A percentile compares a stretch with the other conserved stretches of the same genome.
phyloP scores from a whole-genome alignment of 129 eudicot species.

The Centaurea solstitialis region DNA sequence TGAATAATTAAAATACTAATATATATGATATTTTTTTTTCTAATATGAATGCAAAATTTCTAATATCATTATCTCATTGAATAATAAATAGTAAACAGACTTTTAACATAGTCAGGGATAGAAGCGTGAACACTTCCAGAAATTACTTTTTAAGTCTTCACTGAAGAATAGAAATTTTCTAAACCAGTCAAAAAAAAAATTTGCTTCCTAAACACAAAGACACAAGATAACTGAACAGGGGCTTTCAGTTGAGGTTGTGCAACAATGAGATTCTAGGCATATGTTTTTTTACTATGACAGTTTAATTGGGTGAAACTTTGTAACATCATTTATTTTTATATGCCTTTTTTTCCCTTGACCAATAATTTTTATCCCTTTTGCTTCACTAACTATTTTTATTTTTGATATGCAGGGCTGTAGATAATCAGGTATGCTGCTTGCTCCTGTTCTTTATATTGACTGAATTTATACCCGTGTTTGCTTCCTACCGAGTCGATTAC shows the following conservation, averaged over 20 bases:
- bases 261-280: background rate
- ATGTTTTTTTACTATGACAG: background rate
- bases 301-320: background rate
- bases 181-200: background rate
- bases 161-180: background rate
- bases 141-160: background rate
- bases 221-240: background rate
- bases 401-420: constrained; percentile 70
- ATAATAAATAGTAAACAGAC: background rate
- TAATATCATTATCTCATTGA: too few relatives aligned
- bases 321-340: background rate
- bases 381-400: background rate
- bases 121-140: background rate
- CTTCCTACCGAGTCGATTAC: constrained; percentile 1
- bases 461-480: background rate
- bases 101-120: background rate
- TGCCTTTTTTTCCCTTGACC: background rate
- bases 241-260: background rate
- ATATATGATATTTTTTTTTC: too few relatives aligned
- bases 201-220: background rate
- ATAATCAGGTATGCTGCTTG: constrained; percentile 70
- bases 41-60: too few relatives aligned
- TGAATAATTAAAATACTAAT: too few relatives aligned
- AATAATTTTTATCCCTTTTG: background rate
- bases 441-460: background rate